Percentiles rank a stretch among this genome's conserved stretches.
Conservation (phyloP, 768 basidiomycete species). For the Phylloporus sp. region DNA sequence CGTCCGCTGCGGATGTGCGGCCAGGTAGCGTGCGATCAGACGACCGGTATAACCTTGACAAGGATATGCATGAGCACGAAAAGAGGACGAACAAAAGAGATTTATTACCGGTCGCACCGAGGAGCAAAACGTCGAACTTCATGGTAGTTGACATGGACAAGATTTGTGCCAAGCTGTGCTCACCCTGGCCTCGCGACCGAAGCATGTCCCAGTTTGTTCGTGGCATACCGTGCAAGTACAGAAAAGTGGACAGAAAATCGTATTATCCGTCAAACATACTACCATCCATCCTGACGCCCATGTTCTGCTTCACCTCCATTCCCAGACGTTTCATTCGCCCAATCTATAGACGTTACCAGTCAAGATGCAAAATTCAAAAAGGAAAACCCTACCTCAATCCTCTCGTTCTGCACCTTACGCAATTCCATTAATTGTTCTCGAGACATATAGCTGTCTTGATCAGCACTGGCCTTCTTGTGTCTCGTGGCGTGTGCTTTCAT, state of each 20-base stretch:
- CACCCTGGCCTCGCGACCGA: conserved; percentile 12
- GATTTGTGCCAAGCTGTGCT: conserved; percentile 3
- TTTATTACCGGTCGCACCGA: conserved; percentile 58
- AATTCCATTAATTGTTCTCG: conserved; percentile 80
- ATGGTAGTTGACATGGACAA: conserved; percentile 12
- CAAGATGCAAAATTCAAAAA: background rate
- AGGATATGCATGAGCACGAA: conserved; percentile 8
- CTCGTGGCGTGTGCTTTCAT: conserved; percentile 67
- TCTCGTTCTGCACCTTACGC: conserved; percentile 78
- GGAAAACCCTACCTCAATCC: conserved; percentile 55
- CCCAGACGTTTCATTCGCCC: conserved; percentile 84
- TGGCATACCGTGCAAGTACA: too few relatives aligned
- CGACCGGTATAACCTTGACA: conserved; percentile 60
- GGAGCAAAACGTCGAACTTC: conserved; percentile 57
- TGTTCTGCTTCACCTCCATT: conserved; percentile 79
- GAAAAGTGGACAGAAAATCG: background rate
- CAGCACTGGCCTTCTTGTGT: conserved; percentile 62
- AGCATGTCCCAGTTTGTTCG: conserved; percentile 7
- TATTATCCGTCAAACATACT: conserved; percentile 46
- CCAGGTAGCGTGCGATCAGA: conserved; percentile 64
- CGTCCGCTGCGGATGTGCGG: conserved; percentile 51
- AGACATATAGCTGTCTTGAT: conserved; percentile 70
- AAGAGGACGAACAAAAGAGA: background rate
- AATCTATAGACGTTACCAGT: conserved; percentile 38
- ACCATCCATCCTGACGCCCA: conserved; percentile 86